Base-by-base conservation (phyloP, 208 protist species). In the Leishmania aethiopica region DNA sequence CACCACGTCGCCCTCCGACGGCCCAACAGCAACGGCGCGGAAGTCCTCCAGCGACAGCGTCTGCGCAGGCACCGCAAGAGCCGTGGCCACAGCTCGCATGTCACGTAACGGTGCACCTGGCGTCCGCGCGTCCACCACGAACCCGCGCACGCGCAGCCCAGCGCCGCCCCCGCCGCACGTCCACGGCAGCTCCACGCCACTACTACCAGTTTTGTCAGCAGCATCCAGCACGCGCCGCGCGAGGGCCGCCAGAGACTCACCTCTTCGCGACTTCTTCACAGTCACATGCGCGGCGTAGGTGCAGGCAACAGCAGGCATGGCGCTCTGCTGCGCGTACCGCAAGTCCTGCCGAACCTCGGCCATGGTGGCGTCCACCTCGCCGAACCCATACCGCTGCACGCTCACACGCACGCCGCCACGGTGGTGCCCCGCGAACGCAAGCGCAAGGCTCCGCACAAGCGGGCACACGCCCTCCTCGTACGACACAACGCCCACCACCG, bases 31-130 rank as follows among this genome's bases (percentile, higher is more conserved):
- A 70, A 90, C 70, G 32, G 80, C 71, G 35, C 72, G 79, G 78
- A 91, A 89, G 85, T 93, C 90, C 83, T 91, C 90, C 82, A 93
- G 83, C 75, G 90, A 84, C 6, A 92, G 78, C 75, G 87, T 87
- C 84, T 93, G 88, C 79, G 83, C 88, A 76, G 82, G 88, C 79
- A 84, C 79, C 55, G 79, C 55, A 35, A 91, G 81, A n/a, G 85
- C 90, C 7, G 70, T 73, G 40, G 66, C 47, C 8, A 84, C 10
- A 13, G 40, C 37, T 8, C 15, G 2, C 2, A 69, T 53, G 6
- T 55, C 28, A 17, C 60, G 51, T 51, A 81, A 35, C 3, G 85
- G 84, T 25, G 42, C 17, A 15, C 62, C 45, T 3, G 77, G 79
- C 69, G 85, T 83, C 66, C 76, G 86, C 28, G 80, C 86, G 42